Percentiles rank a stretch among this genome's conserved stretches.
Conservation (phyloP, 2,329 filamentous ascomycete genomes). For the Uncinocarpus reesii region DNA sequence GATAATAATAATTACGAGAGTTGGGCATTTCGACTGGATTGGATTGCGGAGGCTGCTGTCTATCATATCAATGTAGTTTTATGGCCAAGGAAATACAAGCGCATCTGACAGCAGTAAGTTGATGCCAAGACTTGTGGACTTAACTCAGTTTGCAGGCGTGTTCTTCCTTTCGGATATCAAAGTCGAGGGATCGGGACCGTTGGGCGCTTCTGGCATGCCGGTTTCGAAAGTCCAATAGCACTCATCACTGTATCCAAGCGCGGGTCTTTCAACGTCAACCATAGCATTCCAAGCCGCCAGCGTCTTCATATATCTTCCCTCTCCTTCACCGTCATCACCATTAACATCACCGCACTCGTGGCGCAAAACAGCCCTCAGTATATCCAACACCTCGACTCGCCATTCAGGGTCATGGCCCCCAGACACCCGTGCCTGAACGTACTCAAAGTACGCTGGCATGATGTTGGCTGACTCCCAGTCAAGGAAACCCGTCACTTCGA, state of each 20-base stretch:
- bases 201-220: conserved; percentile 12
- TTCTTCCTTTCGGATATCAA: too few relatives aligned
- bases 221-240: conserved; percentile 17
- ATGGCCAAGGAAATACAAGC: too few relatives aligned
- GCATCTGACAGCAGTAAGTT: too few relatives aligned
- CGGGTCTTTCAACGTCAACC: conserved; percentile 15
- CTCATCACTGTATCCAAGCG: conserved; percentile 14
- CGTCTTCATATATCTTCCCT: conserved; percentile 14
- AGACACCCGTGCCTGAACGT: conserved; percentile 16
- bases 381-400: conserved; percentile 17
- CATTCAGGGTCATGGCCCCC: conserved; percentile 16
- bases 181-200: too few relatives aligned
- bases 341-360: conserved; percentile 14
- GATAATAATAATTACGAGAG: too few relatives aligned
- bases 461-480: conserved; percentile 18
- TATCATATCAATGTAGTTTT: too few relatives aligned
- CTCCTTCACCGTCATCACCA: conserved; percentile 8
- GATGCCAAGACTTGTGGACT: too few relatives aligned
- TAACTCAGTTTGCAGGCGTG: too few relatives aligned
- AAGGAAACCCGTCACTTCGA: conserved; percentile 17
- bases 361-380: conserved; percentile 17
- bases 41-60: too few relatives aligned
- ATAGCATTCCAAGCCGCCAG: conserved; percentile 15
- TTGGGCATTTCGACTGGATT: too few relatives aligned
- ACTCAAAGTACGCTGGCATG: conserved; percentile 19